Evolutionary conservation across 1,284 basidiomycete species (phyloP).

Genomic region (Sporisorium scitamineum): DNA sequence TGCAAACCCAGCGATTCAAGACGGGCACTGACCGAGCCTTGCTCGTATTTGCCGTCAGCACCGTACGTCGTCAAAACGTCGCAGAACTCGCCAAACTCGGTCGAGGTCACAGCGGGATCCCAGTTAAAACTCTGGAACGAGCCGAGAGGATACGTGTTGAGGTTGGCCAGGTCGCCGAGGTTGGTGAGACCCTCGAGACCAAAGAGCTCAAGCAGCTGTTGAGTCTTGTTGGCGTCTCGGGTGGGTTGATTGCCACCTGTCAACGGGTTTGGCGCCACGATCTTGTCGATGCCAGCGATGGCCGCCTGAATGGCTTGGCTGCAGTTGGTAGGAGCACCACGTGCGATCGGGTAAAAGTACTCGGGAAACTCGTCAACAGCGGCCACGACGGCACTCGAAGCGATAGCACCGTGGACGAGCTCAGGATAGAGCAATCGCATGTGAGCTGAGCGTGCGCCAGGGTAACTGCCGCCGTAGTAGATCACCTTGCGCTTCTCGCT

Average conservation of each 20-base stretch:
- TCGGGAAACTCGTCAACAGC: constrained; percentile 69
- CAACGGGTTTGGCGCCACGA: constrained; percentile 59
- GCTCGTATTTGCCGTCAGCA: constrained; percentile 17
- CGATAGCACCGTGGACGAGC: constrained; percentile 89
- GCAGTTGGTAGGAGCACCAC: constrained; percentile 80
- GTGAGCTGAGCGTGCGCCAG: constrained; percentile 92
- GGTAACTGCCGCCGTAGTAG: constrained; percentile 87
- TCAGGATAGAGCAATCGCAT: constrained; percentile 88
- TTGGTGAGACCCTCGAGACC: constrained; percentile 51
- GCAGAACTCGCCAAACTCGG: constrained; percentile 54
- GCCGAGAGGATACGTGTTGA: constrained; percentile 59
- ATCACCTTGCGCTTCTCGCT: constrained; percentile 77
- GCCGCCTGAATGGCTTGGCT: constrained; percentile 77
- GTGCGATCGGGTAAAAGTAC: constrained; percentile 87
- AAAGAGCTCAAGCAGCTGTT: constrained; percentile 50
- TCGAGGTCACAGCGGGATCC: constrained; percentile 49
- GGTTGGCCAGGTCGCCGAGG: constrained; percentile 58
- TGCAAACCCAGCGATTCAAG: constrained; percentile 18
- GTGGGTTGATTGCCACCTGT: constrained; percentile 49
- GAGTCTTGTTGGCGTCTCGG: constrained; percentile 37
- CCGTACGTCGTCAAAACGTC: constrained; percentile 41
- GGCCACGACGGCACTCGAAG: constrained; percentile 73
- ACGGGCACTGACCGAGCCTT: constrained; percentile 12
- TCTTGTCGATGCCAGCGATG: constrained; percentile 58
- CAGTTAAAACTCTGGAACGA: constrained; percentile 63